phyloP scores from a whole-genome alignment of 768 basidiomycete species.

The Floccularia luteovirens region DNA sequence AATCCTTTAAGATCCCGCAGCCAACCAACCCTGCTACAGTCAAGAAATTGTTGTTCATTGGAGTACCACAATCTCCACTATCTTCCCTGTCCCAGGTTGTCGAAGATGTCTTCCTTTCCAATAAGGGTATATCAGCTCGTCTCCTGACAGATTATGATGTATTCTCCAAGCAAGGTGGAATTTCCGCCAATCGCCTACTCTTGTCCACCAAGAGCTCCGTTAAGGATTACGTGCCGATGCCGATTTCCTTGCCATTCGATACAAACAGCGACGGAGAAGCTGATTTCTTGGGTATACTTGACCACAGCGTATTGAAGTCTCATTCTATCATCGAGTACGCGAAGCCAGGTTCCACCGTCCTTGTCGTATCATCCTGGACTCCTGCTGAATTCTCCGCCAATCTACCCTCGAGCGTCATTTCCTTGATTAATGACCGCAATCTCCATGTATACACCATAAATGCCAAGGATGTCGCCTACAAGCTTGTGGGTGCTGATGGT shows the following conservation, averaged over 20 bases:
- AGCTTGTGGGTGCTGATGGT: conserved; percentile 25
- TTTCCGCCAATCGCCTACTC: conserved; percentile 63
- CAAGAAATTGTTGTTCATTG: conserved; percentile 62
- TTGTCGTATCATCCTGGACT: conserved; percentile 73
- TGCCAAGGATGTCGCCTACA: conserved; percentile 41
- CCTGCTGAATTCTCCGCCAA: conserved; percentile 65
- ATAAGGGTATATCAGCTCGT: conserved; percentile 45
- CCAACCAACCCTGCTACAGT: conserved; percentile 39
- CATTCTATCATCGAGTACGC: conserved; percentile 68
- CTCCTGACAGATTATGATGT: conserved; percentile 67
- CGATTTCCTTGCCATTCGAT: conserved; percentile 50
- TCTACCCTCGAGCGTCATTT: conserved; percentile 43
- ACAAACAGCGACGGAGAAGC: conserved; percentile 34
- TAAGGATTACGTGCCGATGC: conserved; percentile 39
- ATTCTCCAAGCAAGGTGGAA: conserved; percentile 65
- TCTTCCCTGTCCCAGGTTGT: conserved; percentile 49
- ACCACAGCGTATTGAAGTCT: conserved; percentile 69
- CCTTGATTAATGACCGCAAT: conserved; percentile 40
- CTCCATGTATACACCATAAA: conserved; percentile 57
- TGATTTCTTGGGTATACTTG: conserved; percentile 72
- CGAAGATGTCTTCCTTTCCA: conserved; percentile 49
- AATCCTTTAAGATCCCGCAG: conserved; percentile 21
- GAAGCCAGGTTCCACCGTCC: conserved; percentile 58
- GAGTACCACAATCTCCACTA: conserved; percentile 47
- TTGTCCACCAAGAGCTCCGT: conserved; percentile 39